Percentiles rank a stretch among this genome's conserved stretches.
Conservation (phyloP, 805 yeast species). For the Myxozyma lipomycoides region DNA sequence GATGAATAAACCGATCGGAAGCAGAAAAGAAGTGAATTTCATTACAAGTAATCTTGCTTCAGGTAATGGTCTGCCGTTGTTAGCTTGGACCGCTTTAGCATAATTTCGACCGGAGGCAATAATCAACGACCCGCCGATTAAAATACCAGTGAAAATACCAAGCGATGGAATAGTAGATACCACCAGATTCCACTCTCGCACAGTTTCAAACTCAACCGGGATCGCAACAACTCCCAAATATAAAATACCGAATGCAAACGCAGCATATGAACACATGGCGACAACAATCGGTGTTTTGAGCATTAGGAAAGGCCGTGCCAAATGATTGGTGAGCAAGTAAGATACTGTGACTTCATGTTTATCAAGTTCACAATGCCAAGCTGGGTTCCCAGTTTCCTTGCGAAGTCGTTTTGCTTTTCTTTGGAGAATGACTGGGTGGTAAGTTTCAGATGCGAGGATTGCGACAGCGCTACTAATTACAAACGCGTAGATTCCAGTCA, state of each 20-base stretch:
- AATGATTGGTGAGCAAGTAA: slow-evolving; percentile 68
- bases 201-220: slow-evolving; percentile 37
- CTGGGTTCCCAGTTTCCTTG: slow-evolving; percentile 69
- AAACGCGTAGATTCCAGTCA: slow-evolving; percentile 64
- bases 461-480: slow-evolving; percentile 44
- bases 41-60: slow-evolving; percentile 35
- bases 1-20: slow-evolving; percentile 62
- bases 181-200: slow-evolving; percentile 14
- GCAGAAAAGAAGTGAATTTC: slow-evolving; percentile 47
- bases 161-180: slow-evolving; percentile 22
- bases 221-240: slow-evolving; percentile 44
- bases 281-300: slow-evolving; percentile 49
- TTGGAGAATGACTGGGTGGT: slow-evolving; percentile 46
- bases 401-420: slow-evolving; percentile 51
- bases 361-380: slow-evolving; percentile 91
- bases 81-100: slow-evolving; percentile 4
- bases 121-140: slow-evolving; percentile 32
- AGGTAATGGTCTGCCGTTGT: slow-evolving; percentile 18
- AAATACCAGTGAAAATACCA: slow-evolving; percentile 37
- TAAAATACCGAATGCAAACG: slow-evolving; percentile 45
- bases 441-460: slow-evolving; percentile 43
- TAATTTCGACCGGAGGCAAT: slow-evolving; percentile 15
- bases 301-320: slow-evolving; percentile 77
- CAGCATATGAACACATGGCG: slow-evolving; percentile 43
- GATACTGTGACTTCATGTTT: slow-evolving; percentile 66